These are phyloP conservation scores for Colletotrichum kahawae DNA, from an alignment of 2,329 filamentous ascomycete species.

Conservation along the genomic window DNA sequence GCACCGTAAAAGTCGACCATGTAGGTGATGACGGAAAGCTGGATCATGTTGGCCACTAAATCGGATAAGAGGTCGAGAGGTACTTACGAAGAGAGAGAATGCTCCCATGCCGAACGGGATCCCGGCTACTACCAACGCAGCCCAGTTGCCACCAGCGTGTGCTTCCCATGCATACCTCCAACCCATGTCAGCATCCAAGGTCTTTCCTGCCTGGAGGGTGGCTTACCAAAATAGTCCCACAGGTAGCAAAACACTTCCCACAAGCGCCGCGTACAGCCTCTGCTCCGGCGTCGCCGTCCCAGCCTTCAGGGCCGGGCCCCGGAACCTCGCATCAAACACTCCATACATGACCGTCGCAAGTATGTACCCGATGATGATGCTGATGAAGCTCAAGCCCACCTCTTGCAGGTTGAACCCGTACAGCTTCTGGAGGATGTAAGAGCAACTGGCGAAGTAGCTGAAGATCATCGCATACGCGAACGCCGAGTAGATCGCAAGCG, in stretches of 20 bases:
- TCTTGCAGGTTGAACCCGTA: slow-evolving; percentile 21
- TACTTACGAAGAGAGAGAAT: neutral
- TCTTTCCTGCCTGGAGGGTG: no score
- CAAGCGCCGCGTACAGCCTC: slow-evolving; percentile 23
- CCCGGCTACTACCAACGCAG: slow-evolving; percentile 17
- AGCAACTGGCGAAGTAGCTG: slow-evolving; percentile 53
- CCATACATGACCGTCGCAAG: slow-evolving; percentile 6
- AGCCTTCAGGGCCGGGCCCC: neutral
- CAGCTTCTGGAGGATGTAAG: slow-evolving; percentile 16
- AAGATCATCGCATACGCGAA: slow-evolving; percentile 55
- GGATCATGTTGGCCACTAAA: accelerated
- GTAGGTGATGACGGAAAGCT: slow-evolving; percentile 20
- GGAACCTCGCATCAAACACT: slow-evolving; percentile 16
- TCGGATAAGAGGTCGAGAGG: accelerated
- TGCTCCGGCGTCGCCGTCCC: slow-evolving; percentile 18
- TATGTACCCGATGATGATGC: slow-evolving; percentile 20
- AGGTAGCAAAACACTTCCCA: slow-evolving; percentile 22
- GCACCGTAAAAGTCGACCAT: slow-evolving; percentile 25
- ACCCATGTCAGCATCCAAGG: neutral
- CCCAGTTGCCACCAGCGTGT: slow-evolving; percentile 26
- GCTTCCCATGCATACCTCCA: slow-evolving; percentile 35
- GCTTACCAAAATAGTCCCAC: slow-evolving; percentile 25
- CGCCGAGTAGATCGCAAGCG: slow-evolving; percentile 70
- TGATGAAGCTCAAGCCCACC: slow-evolving; percentile 22
- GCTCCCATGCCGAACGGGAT: slow-evolving; percentile 18